These are phyloP conservation scores for Cladosporium sphaerospermum DNA, from an alignment of 2,329 filamentous ascomycete species.

Conservation along the genomic window DNA sequence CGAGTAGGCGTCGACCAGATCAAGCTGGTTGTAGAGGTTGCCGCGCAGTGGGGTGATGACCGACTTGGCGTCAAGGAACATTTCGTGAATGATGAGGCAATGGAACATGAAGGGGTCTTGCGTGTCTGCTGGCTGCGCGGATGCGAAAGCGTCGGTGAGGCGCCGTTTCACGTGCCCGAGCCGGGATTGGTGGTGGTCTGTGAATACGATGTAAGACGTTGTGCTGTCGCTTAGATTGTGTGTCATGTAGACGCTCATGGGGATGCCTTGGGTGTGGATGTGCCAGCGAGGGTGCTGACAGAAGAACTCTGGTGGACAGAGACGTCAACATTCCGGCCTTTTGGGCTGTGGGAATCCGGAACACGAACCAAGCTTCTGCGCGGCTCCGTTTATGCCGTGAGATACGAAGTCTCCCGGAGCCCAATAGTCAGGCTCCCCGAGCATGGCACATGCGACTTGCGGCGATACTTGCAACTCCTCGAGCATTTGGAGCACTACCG, in stretches of 20 bases:
- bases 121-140: neutral
- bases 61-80: neutral
- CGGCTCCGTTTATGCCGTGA: neutral
- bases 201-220: neutral
- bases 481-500: neutral
- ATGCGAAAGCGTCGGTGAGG: neutral
- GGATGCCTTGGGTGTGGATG: neutral
- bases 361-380: neutral
- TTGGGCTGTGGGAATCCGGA: neutral
- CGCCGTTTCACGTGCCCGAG: neutral
- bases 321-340: neutral
- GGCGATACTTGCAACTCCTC: neutral
- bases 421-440: neutral
- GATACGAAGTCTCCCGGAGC: neutral
- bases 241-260: neutral
- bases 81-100: neutral
- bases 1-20: neutral
- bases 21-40: neutral
- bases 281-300: slow-evolving; percentile 5
- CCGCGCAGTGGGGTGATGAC: neutral
- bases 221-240: neutral
- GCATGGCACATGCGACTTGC: neutral
- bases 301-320: neutral
- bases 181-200: neutral
- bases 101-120: slow-evolving; percentile 1